Base-by-base conservation (phyloP, 2,329 filamentous ascomycete genomes). In the Aureobasidium sp. region DNA sequence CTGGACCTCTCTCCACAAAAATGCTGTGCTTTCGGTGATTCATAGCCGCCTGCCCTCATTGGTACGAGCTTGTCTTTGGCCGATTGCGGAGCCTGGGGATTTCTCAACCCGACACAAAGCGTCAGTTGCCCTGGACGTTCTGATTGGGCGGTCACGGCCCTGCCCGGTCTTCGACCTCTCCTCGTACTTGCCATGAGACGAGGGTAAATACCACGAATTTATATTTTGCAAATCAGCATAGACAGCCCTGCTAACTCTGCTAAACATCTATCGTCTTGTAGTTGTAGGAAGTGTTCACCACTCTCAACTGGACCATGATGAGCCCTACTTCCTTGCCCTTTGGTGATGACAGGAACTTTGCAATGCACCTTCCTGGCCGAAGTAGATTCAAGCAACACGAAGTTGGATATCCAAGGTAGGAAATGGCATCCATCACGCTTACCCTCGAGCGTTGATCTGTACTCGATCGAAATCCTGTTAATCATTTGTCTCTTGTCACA, bases 1-100 rank as follows among this genome's bases (percentile, higher is more conserved):
- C 57, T 60, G 34, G 36, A 42, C 57, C 55, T 59, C 41, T 57
- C 55, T 59, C 55, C 55, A 59, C 55, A 59, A 34, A 34, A 48
- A 27, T 45, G 27, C 39, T 37, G 37, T 44, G 53, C 42, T 48
- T 22, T 47, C 55, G 42, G 45, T 60, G 57, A 60, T 51, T 60
- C 57, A 60, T 51, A 14, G 17, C 53, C n/a, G 39, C 12, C 42
- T 36, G 29, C 53, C 53, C 55, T 58, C 20, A 9, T 57, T 58
- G 55, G 55, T 22, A n/a, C 42, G 55, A 57, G 53, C 53, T 36
- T 45, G 17, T 14, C 15, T 9, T 25, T 57, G 55, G 55, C 55
- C 57, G 57, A 60, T 49, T 17, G 34, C 57, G 57, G 57, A 51
- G 45, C 15, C 20, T 9, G 29, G 53, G 34, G 31, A 48, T 45